A percentile compares a stretch with the other conserved stretches of the same genome.
Conservation (phyloP, 495 filamentous ascomycete genomes). For the Hyaloscypha hepaticicola region DNA sequence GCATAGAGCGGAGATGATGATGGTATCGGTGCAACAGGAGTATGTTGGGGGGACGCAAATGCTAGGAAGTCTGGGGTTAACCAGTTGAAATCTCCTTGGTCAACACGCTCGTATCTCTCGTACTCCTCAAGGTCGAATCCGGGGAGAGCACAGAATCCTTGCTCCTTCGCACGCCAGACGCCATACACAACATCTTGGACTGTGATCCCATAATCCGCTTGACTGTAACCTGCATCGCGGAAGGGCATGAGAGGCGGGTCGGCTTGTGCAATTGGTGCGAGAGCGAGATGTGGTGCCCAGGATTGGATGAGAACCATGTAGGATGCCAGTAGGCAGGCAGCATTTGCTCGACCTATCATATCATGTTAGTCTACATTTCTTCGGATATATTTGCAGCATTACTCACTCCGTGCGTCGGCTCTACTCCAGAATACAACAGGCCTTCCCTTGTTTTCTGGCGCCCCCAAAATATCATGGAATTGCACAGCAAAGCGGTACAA, state of each 20-base stretch:
- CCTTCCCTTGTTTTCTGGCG: slow-evolving; percentile 76
- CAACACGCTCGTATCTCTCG: slow-evolving; percentile 90
- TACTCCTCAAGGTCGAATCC: slow-evolving; percentile 96
- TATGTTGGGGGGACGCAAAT: slow-evolving; percentile 90
- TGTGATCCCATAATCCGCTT: slow-evolving; percentile 91
- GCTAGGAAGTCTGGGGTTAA: slow-evolving; percentile 91
- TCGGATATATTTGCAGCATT: slow-evolving; percentile 8
- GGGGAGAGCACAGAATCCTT: slow-evolving; percentile 80
- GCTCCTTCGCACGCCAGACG: slow-evolving; percentile 97
- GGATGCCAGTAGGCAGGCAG: slow-evolving; percentile 90
- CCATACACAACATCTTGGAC: slow-evolving; percentile 98
- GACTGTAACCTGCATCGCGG: slow-evolving; percentile 96
- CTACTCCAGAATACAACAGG: slow-evolving; percentile 94
- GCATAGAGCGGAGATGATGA: slow-evolving; percentile 68
- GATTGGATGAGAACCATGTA: slow-evolving; percentile 99
- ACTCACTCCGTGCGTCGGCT: slow-evolving; percentile 81
- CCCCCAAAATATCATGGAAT: slow-evolving; percentile 91
- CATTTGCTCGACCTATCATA: slow-evolving; percentile 76
- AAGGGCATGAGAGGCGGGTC: slow-evolving; percentile 99
- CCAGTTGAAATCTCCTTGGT: slow-evolving; percentile 99
- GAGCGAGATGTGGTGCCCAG: slow-evolving; percentile 97
- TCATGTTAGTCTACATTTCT: slow-evolving; percentile 25
- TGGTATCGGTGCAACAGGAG: slow-evolving; percentile 67
- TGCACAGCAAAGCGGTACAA: slow-evolving; percentile 92
- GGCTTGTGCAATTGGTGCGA: slow-evolving; percentile 92